Evolutionary conservation across 768 basidiomycete genomes (phyloP).

Genomic region (Auricularia cornea): DNA sequence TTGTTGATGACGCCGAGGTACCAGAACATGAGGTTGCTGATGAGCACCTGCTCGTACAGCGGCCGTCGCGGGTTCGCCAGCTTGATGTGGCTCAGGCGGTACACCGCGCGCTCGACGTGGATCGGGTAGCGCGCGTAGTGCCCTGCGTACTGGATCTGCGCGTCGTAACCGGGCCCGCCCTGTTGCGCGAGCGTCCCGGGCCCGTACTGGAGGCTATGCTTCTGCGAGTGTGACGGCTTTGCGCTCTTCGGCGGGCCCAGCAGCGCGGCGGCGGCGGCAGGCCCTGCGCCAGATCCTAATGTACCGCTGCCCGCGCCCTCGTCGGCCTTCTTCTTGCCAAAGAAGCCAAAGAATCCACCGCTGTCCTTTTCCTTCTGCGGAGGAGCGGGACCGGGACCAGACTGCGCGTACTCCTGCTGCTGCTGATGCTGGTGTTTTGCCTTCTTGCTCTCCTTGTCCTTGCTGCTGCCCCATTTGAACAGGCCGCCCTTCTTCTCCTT

Average conservation of each 20-base stretch:
- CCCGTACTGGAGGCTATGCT: background rate
- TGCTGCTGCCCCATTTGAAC: conserved; percentile 65
- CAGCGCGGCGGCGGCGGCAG: conserved; percentile 80
- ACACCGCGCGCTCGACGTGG: conserved; percentile 97
- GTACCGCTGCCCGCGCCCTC: conserved; percentile 28
- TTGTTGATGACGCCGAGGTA: conserved; percentile 97
- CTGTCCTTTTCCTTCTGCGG: conserved; percentile 63
- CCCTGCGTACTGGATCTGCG: background rate
- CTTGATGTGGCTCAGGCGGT: conserved; percentile 96
- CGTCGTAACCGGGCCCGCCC: background rate
- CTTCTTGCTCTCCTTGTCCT: conserved; percentile 44
- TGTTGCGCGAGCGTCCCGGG: background rate
- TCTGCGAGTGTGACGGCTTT: conserved; percentile 40
- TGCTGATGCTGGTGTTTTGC: conserved; percentile 7
- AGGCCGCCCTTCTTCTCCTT: conserved; percentile 64
- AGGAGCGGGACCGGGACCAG: conserved; percentile 16
- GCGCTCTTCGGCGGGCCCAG: conserved; percentile 71
- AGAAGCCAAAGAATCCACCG: conserved; percentile 80
- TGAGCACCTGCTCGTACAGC: conserved; percentile 91
- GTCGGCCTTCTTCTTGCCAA: conserved; percentile 84
- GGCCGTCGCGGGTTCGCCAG: conserved; percentile 94
- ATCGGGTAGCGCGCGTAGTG: conserved; percentile 83
- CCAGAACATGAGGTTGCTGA: conserved; percentile 98
- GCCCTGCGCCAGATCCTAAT: conserved; percentile 44
- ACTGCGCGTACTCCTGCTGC: conserved; percentile 44